Base-by-base conservation (phyloP, 345 rosid genomes). In the Hypericum androsaemum region DNA sequence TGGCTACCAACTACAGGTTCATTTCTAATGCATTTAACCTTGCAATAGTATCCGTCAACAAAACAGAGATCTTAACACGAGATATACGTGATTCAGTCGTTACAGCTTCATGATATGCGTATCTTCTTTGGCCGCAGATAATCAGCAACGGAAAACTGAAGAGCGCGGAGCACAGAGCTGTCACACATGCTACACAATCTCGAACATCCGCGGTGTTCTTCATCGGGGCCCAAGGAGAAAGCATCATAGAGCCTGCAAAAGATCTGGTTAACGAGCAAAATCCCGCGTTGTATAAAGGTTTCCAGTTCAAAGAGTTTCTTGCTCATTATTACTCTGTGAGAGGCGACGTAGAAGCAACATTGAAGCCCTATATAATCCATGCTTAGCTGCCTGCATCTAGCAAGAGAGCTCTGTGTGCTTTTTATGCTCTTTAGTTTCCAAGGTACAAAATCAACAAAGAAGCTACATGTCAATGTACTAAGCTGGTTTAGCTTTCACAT, bases 161-260 rank as follows among this genome's bases (percentile, higher is more conserved):
- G 6, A 56, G 77, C 41, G 71, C 52, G 3, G 68, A 64, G 11
- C 71, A 65, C 36, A 49, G 77, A 16, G 74, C 37, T 2, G 71
- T 69, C 57, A 72, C 70, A 15, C 61, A 68, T 35, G 40, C 60
- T 1, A 54, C 48, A 10, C 37, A 14, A 6, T 52, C 68, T 8
- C 8, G 74, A 47, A 69, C 66, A 11, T 43, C 61, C 6, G 71
- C 49, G 12, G 62, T 61, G 2, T 60, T 58, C 7, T 65, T 69
- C 15, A 22, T 73, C 12, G 12, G 3, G 37, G 60, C 74, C 0
- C 0, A 16, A 0, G 12, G 7, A 1, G 65, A 66, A 7, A 7
- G 41, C 53, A 6, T 62, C 5, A 10, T 62, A 17, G 63, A 62
- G 12, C 74, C 71, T 0, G 71, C 66, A 6, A 53, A 56, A 37